phyloP scores from a whole-genome alignment of 306 rosid genomes.

The Vachellia pachyceras region DNA sequence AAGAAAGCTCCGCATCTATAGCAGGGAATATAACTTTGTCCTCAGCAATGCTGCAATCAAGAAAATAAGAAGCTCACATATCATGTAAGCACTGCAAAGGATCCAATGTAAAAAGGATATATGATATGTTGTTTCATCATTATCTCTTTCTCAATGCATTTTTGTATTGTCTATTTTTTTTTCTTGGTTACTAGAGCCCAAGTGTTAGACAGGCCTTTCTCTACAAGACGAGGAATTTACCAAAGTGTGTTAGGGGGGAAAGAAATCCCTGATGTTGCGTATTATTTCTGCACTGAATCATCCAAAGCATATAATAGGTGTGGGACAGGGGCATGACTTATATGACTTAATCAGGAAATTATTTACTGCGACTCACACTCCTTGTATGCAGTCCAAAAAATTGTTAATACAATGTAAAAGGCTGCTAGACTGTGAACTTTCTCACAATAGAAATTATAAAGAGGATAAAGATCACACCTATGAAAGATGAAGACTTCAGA shows the following conservation, averaged over 20 bases:
- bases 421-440: not conserved
- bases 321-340: not conserved
- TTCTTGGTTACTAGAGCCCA: not conserved
- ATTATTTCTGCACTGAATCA: not conserved
- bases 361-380: conserved; percentile 4
- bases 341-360: not conserved
- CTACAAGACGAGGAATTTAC: not conserved
- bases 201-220: not conserved
- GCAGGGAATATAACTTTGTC: conserved; percentile 47
- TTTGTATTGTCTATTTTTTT: not conserved
- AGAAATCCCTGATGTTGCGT: not conserved
- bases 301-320: not conserved
- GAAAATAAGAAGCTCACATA: conserved; percentile 30
- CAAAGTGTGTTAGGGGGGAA: not conserved
- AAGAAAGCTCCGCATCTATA: conserved; percentile 34
- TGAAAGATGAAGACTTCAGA: conserved; percentile 46
- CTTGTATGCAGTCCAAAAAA: not conserved
- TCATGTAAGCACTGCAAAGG: conserved; percentile 1
- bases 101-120: not conserved
- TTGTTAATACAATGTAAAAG: conserved; percentile 10
- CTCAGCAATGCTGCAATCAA: conserved; percentile 43
- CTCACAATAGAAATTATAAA: conserved; percentile 5
- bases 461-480: conserved; percentile 33
- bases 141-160: not conserved
- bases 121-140: not conserved